Evolutionary conservation across 345 rosid genomes (phyloP), one percentile per base, ranked within the genome.

Genomic region (Rhizophora mangle): DNA sequence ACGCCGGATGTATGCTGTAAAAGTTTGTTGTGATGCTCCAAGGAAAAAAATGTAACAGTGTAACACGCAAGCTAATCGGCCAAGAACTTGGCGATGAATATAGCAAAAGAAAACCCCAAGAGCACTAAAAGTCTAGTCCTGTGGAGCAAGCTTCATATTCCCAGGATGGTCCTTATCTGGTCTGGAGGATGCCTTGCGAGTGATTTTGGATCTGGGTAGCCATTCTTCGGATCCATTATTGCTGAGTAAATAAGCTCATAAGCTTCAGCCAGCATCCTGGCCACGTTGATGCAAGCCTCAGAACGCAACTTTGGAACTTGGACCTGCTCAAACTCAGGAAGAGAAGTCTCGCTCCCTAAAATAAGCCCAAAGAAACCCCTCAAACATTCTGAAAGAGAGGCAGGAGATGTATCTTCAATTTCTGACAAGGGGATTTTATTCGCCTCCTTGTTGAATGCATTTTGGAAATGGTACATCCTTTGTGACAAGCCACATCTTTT

Each of bases 151-250:
- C 46, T 62, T 92, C 80, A 92, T 73, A 95, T 86, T 56, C 99
- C 99, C 72, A 95, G 77, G 69, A 95, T 92, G 79, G 98, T 95
- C 80, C 91, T 80, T 59, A 92, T 95, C 68, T 92, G 99, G 76
- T 88, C 92, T 0, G 97, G 99, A 69, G 97, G 98, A 79, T 95
- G 97, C 82, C 97, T 85, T 1, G 89, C 99, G 72, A 95, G 83
- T 24, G 96, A 82, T 72, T 85, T 89, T 4, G 98, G 98, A 51
- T 92, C 99, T 4, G 87, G 79, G 64, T 92, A 90, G 15, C 84
- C 81, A 62, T 95, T 95, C 72, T 58, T 76, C 2, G 89, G 89
- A 76, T 91, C 98, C 74, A 87, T 87, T 67, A 92, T 85, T 34
- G 84, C 94, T 9, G 57, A 63, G 69, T 88, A 90, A 49, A 95